These are phyloP conservation scores for Antitrichia curtipendula DNA, from an alignment of 225 moss, liverwort and hornwort species.

Conservation along the genomic window DNA sequence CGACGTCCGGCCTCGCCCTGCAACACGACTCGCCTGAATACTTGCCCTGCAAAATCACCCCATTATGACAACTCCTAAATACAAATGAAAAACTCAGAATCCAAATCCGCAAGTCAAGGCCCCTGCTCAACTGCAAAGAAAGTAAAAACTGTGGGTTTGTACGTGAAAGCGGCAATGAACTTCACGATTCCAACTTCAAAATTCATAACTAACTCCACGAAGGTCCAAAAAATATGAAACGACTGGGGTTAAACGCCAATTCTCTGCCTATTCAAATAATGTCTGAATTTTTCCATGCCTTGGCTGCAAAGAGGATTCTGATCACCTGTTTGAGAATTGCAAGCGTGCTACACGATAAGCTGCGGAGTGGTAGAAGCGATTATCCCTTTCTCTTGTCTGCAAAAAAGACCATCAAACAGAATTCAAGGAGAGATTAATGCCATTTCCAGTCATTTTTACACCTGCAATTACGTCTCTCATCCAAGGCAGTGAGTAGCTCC, in stretches of 20 bases:
- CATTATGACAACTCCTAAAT: too few relatives aligned
- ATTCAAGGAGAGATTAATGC: background rate
- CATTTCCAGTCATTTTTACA: background rate
- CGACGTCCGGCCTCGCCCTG: too few relatives aligned
- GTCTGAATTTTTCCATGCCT: background rate
- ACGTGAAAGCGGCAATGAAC: too few relatives aligned
- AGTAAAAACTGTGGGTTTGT: too few relatives aligned
- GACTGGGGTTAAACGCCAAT: background rate
- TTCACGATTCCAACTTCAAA: background rate
- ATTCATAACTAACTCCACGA: background rate
- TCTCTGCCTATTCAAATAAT: background rate
- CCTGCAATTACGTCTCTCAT: background rate
- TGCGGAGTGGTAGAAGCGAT: slow-evolving; percentile 47
- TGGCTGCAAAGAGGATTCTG: background rate
- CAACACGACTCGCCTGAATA: too few relatives aligned
- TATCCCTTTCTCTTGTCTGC: slow-evolving; percentile 55
- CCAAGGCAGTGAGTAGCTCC: background rate
- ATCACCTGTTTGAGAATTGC: slow-evolving; percentile 68
- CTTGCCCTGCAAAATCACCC: too few relatives aligned
- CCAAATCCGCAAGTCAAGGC: too few relatives aligned
- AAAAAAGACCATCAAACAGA: background rate
- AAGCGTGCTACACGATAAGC: slow-evolving; percentile 60
- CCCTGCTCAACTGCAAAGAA: too few relatives aligned
- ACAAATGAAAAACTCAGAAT: too few relatives aligned
- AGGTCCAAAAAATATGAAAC: background rate